Evolutionary conservation across 345 rosid species (phyloP).

Genomic region (Raphanus sativus): DNA sequence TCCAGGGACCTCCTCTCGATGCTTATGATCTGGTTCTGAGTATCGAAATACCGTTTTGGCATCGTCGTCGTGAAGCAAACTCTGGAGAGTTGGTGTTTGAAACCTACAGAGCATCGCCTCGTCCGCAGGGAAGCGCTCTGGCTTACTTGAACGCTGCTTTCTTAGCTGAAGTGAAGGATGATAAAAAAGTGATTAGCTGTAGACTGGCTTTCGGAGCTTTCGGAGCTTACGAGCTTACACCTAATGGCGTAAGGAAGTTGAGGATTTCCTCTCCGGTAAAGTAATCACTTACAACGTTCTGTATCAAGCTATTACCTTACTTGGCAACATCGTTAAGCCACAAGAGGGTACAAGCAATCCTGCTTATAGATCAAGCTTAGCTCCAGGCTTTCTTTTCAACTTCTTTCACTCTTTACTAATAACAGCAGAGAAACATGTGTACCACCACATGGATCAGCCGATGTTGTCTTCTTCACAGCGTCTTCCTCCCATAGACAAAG

Average conservation of each 20-base stretch:
- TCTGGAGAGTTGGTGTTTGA: slow-evolving; percentile 48
- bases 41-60: slow-evolving; percentile 46
- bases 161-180: slow-evolving; percentile 58
- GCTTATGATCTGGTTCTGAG: slow-evolving; percentile 52
- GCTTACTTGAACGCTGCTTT: slow-evolving; percentile 82
- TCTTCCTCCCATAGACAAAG: slow-evolving; percentile 41
- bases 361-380: slow-evolving; percentile 75
- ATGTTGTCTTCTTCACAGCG: slow-evolving; percentile 60
- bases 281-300: slow-evolving; percentile 45
- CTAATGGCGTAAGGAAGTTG: slow-evolving; percentile 44
- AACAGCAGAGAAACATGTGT: not conserved
- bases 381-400: slow-evolving; percentile 64
- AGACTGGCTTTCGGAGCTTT: slow-evolving; percentile 77
- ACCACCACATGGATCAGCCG: slow-evolving; percentile 36
- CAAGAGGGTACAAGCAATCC: slow-evolving; percentile 48
- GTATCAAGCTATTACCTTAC: slow-evolving; percentile 54
- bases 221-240: slow-evolving; percentile 49
- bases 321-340: slow-evolving; percentile 50
- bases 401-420: slow-evolving; percentile 51
- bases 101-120: slow-evolving; percentile 78
- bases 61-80: not conserved
- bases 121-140: slow-evolving; percentile 76
- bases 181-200: slow-evolving; percentile 43
- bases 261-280: slow-evolving; percentile 62
- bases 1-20: slow-evolving; percentile 58